Percentiles rank a stretch among this genome's conserved stretches.
These are phyloP conservation scores for Rubus idaeus DNA, from an alignment of 306 rosid species.

Conservation along the genomic window DNA sequence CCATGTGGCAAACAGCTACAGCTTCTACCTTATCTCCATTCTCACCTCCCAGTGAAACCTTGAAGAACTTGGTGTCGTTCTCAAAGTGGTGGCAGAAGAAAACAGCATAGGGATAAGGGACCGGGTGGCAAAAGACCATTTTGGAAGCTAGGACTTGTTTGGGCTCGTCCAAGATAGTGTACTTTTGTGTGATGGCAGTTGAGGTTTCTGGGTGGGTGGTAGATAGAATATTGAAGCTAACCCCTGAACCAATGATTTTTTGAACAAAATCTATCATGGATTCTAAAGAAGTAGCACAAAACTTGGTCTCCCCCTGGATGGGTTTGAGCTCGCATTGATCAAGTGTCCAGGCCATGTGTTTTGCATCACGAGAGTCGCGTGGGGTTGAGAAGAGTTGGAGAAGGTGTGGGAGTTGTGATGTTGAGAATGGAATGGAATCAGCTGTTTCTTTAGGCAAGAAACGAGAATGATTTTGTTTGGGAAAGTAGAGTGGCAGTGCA, in stretches of 20 bases:
- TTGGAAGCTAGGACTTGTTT: slow-evolving; percentile 49
- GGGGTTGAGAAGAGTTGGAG: slow-evolving; percentile 54
- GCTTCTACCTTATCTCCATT: slow-evolving; percentile 52
- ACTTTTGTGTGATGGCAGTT: slow-evolving; percentile 35
- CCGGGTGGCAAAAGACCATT: slow-evolving; percentile 57
- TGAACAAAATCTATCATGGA: slow-evolving; percentile 42
- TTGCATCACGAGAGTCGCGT: slow-evolving; percentile 37
- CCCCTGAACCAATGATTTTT: slow-evolving; percentile 31
- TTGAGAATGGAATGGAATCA: slow-evolving; percentile 57
- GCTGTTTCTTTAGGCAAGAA: slow-evolving; percentile 46
- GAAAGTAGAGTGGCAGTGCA: slow-evolving; percentile 54
- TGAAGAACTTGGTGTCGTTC: slow-evolving; percentile 49
- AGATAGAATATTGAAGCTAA: slow-evolving; percentile 30
- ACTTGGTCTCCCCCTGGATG: slow-evolving; percentile 49
- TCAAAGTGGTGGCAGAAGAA: slow-evolving; percentile 54
- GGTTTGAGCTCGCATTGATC: slow-evolving; percentile 37
- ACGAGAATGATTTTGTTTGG: slow-evolving; percentile 28
- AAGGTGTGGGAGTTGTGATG: slow-evolving; percentile 42
- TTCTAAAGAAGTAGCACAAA: slow-evolving; percentile 56
- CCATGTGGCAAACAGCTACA: slow-evolving; percentile 58
- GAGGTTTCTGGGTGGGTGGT: slow-evolving; percentile 38
- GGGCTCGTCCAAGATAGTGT: slow-evolving; percentile 39
- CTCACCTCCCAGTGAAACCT: slow-evolving; percentile 43
- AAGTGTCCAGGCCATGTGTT: slow-evolving; percentile 40
- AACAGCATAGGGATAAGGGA: slow-evolving; percentile 48